phyloP scores from a whole-genome alignment of 192 early-diverging fungal genomes.

The Backusella circina region DNA sequence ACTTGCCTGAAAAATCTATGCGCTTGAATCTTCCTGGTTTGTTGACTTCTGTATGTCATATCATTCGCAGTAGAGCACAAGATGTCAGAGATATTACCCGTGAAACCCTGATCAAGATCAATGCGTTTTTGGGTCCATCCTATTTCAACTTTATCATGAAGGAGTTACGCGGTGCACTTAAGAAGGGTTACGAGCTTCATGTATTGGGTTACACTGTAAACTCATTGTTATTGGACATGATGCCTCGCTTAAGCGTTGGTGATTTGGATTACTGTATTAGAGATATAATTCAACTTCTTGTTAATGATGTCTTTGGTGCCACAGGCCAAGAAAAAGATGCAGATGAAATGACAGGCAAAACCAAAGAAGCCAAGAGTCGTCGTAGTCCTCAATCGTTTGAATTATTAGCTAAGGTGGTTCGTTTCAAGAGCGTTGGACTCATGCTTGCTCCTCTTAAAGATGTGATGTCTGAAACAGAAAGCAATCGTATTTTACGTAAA shows the following conservation, averaged over 20 bases:
- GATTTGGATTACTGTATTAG: slow-evolving; percentile 78
- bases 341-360: slow-evolving; percentile 85
- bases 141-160: slow-evolving; percentile 90
- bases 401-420: slow-evolving; percentile 67
- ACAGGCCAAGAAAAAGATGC: slow-evolving; percentile 86
- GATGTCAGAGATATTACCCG: slow-evolving; percentile 82
- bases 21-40: slow-evolving; percentile 82
- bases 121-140: slow-evolving; percentile 71
- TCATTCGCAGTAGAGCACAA: slow-evolving; percentile 79
- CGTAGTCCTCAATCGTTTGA: slow-evolving; percentile 88
- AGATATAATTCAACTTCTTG: slow-evolving; percentile 65
- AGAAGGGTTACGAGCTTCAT: slow-evolving; percentile 87
- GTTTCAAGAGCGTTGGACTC: slow-evolving; percentile 61
- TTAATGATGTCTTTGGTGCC: slow-evolving; percentile 93
- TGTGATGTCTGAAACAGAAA: slow-evolving; percentile 80
- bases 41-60: slow-evolving; percentile 82
- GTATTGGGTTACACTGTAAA: slow-evolving; percentile 95
- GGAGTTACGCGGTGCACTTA: slow-evolving; percentile 74
- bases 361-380: slow-evolving; percentile 84
- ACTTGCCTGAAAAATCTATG: slow-evolving; percentile 72
- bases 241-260: slow-evolving; percentile 55
- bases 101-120: slow-evolving; percentile 85
- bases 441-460: slow-evolving; percentile 87
- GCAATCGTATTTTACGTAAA: slow-evolving; percentile 66
- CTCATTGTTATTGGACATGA: slow-evolving; percentile 69